phyloP scores from a whole-genome alignment of 371 early-diverging fungal species.

The Mucor mucedo region DNA sequence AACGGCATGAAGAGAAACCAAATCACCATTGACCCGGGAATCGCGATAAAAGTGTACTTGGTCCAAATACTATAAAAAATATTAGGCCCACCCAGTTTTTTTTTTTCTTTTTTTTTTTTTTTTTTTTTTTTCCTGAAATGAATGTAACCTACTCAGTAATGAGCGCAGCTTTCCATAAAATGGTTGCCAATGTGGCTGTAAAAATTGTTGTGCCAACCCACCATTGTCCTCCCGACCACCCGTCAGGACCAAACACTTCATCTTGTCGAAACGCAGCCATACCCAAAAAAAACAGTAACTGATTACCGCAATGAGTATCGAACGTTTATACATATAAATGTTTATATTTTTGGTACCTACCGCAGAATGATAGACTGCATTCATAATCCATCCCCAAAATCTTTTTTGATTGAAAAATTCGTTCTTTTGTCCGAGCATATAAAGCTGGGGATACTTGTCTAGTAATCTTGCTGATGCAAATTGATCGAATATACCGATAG shows the following conservation, averaged over 20 bases:
- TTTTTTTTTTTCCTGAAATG: neutral
- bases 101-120: neutral
- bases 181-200: constrained; percentile 73
- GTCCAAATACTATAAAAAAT: constrained; percentile 66
- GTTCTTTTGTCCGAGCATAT: constrained; percentile 87
- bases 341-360: constrained; percentile 24
- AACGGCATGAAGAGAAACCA: constrained; percentile 85
- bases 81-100: neutral
- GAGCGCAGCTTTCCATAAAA: constrained; percentile 79
- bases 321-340: neutral
- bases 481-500: constrained; percentile 93
- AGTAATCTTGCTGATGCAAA: constrained; percentile 87
- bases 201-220: constrained; percentile 75
- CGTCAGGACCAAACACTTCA: constrained; percentile 38
- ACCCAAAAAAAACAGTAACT: constrained; percentile 34
- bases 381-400: constrained; percentile 95
- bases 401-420: constrained; percentile 90
- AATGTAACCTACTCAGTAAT: constrained; percentile 64
- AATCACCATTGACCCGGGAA: constrained; percentile 77
- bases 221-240: constrained; percentile 72
- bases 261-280: constrained; percentile 33
- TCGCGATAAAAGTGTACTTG: constrained; percentile 76
- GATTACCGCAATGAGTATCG: neutral
- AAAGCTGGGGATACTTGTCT: constrained; percentile 96
- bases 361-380: constrained; percentile 90